A percentile compares a stretch with the other conserved stretches of the same genome.
Conservation (phyloP, 768 basidiomycete genomes). For the Rhodotorula babjevae region DNA sequence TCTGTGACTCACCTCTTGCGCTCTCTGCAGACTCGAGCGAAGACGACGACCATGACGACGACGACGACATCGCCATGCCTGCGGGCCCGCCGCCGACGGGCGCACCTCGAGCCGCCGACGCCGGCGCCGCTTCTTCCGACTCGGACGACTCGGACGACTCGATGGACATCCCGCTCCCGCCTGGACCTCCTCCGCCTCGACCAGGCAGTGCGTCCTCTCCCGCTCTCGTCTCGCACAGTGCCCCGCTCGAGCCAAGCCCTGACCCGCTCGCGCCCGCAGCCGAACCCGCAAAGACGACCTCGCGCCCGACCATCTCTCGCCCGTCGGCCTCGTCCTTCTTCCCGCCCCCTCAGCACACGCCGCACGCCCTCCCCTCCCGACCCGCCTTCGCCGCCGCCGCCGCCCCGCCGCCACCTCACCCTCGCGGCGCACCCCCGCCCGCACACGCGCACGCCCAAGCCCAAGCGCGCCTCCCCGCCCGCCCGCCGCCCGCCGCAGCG, state of each 20-base stretch:
- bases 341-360: constrained; percentile 43
- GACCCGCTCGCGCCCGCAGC: not conserved
- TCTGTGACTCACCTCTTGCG: constrained; percentile 44
- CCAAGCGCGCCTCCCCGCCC: constrained; percentile 18
- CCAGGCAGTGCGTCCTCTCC: not conserved
- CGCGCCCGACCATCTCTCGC: constrained; percentile 13
- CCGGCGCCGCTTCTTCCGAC: constrained; percentile 7
- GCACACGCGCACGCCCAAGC: no score
- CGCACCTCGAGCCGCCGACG: constrained; percentile 30
- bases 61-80: constrained; percentile 79
- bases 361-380: constrained; percentile 38
- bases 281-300: not conserved
- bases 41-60: constrained; percentile 53
- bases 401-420: not conserved
- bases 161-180: constrained; percentile 48
- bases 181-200: constrained; percentile 48
- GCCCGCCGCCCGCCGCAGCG: constrained; percentile 10
- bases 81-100: constrained; percentile 62
- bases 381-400: constrained; percentile 37
- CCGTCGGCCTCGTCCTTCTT: constrained; percentile 2
- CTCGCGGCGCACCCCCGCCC: no score
- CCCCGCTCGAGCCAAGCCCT: no score
- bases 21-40: constrained; percentile 53
- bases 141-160: constrained; percentile 43
- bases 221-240: no score